These are phyloP conservation scores for Neofusicoccum umdonicola DNA, from an alignment of 2,329 filamentous ascomycete species.

Conservation along the genomic window DNA sequence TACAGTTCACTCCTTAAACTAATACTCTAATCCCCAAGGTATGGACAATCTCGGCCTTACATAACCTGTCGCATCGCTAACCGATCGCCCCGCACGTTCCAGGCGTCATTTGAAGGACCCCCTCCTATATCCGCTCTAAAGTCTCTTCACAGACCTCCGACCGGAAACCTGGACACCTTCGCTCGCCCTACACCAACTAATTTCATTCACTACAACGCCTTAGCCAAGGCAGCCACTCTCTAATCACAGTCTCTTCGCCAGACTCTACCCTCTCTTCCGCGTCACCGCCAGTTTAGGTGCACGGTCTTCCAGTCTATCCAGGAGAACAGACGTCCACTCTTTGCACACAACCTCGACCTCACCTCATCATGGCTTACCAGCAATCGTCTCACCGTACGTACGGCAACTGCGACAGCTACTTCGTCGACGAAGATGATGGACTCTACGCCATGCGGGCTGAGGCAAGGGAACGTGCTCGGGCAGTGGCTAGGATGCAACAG, in stretches of 20 bases:
- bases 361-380: slow-evolving; percentile 55
- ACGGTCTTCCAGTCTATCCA: slow-evolving; percentile 24
- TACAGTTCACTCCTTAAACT: slow-evolving; percentile 38
- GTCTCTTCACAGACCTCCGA: slow-evolving; percentile 28
- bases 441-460: slow-evolving; percentile 59
- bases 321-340: slow-evolving; percentile 49
- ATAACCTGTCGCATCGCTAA: slow-evolving; percentile 19
- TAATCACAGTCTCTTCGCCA: slow-evolving; percentile 41
- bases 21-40: slow-evolving; percentile 52
- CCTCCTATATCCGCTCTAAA: slow-evolving; percentile 29
- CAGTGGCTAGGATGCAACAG: slow-evolving; percentile 78
- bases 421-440: slow-evolving; percentile 61
- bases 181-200: slow-evolving; percentile 50
- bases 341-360: slow-evolving; percentile 35
- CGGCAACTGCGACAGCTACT: slow-evolving; percentile 67
- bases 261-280: slow-evolving; percentile 43
- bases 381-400: slow-evolving; percentile 49
- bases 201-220: slow-evolving; percentile 54
- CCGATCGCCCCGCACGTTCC: slow-evolving; percentile 16
- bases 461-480: slow-evolving; percentile 71
- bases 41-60: slow-evolving; percentile 32
- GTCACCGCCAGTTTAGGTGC: slow-evolving; percentile 10
- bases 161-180: slow-evolving; percentile 19
- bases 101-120: slow-evolving; percentile 17
- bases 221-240: slow-evolving; percentile 51